Evolutionary conservation across 345 rosid genomes (phyloP), one percentile per base, ranked within the genome.

Genomic region (Camelina neglecta): DNA sequence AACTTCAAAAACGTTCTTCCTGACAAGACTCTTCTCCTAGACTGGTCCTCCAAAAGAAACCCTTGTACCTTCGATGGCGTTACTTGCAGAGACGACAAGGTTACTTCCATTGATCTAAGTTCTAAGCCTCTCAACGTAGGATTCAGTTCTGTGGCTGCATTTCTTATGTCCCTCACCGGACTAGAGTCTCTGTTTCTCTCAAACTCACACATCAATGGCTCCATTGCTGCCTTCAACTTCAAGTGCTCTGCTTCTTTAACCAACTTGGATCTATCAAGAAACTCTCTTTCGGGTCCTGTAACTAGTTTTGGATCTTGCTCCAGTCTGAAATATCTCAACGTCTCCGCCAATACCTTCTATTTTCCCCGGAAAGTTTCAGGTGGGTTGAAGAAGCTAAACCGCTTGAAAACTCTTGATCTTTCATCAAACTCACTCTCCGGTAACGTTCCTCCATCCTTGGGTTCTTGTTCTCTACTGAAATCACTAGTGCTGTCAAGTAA

Each of bases 31-130:
- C 38, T 81, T 15, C 93, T 95, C 54, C 79, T 71, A 39, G 71
- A 67, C 73, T 94, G 97, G 98, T 69, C 84, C 24, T 69, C 85
- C 6, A 79, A 65, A 79, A 86, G 75, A 35, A 73, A 81, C 85
- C 96, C 93, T 1, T 94, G 98, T 80, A 57, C 56, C 44, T 94
- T 89, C 82, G 2, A 65, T 9, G 95, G 96, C 54, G 88, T 89
- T 21, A 58, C 83, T 33, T 94, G 98, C 78, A 86, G 69, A 67
- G 83, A 72, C 74, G 68, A 81, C 45, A 83, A 78, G 68, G 89
- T 93, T 50, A 66, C 88, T 61, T 85, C 89, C 48, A 75, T 93
- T 54, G 83, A 87, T 79, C 88, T 94, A 49, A 75, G 81, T 53
- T 61, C 31, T 51, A 49, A 72, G 44, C 47, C 61, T 18, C 29